These are phyloP conservation scores for Knoxdaviesia capensis DNA, from an alignment of 2,329 filamentous ascomycete species.

Conservation along the genomic window DNA sequence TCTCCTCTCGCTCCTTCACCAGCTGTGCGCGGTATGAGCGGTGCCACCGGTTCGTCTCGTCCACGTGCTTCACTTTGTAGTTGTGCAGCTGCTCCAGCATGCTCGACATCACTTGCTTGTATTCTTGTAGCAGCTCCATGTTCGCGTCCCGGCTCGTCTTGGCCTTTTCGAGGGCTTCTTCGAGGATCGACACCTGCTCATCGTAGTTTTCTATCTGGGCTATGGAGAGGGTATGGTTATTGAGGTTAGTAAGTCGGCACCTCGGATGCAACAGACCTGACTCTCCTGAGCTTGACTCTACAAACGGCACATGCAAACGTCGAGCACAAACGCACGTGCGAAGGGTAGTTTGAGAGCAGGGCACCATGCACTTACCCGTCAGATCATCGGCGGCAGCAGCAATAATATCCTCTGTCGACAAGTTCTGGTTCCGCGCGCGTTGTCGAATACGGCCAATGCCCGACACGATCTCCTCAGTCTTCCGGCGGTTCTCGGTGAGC, in stretches of 20 bases:
- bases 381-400: conserved; percentile 33
- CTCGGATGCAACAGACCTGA: too few species aligned
- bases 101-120: conserved; percentile 32
- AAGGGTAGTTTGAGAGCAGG: too few species aligned
- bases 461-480: conserved; percentile 43
- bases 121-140: conserved; percentile 34
- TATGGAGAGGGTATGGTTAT: conserved; percentile 9
- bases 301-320: too few species aligned
- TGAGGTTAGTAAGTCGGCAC: neutral
- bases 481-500: conserved; percentile 37
- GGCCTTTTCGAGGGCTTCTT: conserved; percentile 40
- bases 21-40: conserved; percentile 44
- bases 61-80: conserved; percentile 42
- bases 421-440: conserved; percentile 27
- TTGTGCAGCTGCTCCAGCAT: conserved; percentile 45
- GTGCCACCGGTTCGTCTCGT: conserved; percentile 43
- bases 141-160: conserved; percentile 41
- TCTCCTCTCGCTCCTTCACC: conserved; percentile 43
- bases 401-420: conserved; percentile 39
- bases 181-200: conserved; percentile 36
- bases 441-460: conserved; percentile 40
- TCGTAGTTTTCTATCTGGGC: conserved; percentile 41
- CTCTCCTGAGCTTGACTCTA: too few species aligned
- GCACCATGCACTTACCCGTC: conserved; percentile 20
- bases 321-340: too few species aligned